phyloP scores from a whole-genome alignment of 257 asterid genomes.

The Ilex asprella region DNA sequence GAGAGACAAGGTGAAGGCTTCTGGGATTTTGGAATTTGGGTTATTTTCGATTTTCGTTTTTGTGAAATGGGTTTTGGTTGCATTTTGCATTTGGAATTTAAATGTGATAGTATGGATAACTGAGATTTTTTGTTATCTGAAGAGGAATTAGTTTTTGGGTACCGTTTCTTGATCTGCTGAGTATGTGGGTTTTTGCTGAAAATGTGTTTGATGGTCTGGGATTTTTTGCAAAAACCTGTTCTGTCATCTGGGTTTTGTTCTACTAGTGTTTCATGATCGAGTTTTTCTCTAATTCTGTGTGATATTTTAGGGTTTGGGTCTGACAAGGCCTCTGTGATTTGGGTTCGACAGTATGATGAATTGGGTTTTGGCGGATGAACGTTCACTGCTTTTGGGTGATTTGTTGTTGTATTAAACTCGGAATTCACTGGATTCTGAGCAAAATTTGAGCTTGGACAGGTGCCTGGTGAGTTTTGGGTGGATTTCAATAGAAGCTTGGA shows the following conservation, averaged over 20 bases:
- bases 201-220: constrained; percentile 15
- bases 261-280: too few species aligned
- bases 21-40: constrained; percentile 6
- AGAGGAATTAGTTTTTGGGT: constrained; percentile 12
- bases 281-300: too few species aligned
- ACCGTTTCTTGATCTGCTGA: constrained; percentile 14
- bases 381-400: constrained; percentile 1
- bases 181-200: constrained; percentile 18
- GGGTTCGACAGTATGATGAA: neutral
- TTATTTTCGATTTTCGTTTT: constrained; percentile 2
- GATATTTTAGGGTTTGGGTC: too few species aligned
- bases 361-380: constrained; percentile 10
- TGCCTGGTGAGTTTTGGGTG: constrained; percentile 8
- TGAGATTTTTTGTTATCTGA: neutral
- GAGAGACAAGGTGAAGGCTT: constrained; percentile 12
- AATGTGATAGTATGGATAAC: neutral
- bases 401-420: constrained; percentile 17
- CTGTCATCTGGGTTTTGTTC: too few species aligned
- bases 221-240: neutral
- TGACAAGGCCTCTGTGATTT: too few species aligned
- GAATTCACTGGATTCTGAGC: constrained; percentile 16
- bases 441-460: constrained; percentile 11
- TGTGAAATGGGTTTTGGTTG: neutral
- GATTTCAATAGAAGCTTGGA: neutral
- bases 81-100: constrained; percentile 5